Evolutionary conservation across 768 basidiomycete species (phyloP).

Genomic region (Kwoniella dejecticola): DNA sequence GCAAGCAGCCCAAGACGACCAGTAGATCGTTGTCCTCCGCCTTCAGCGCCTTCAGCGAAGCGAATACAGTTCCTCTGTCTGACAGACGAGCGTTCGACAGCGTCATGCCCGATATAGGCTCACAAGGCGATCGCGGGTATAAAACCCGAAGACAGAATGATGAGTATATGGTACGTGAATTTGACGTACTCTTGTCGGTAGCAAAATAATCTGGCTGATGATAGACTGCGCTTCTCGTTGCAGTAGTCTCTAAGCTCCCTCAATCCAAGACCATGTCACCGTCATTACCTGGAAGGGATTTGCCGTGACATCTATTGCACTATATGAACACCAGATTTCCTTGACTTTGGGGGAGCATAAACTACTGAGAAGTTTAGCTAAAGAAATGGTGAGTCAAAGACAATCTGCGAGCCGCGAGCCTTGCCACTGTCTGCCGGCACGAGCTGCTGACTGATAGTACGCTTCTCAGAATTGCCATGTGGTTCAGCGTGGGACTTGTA

Average conservation of each 20-base stretch:
- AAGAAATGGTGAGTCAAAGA: slow-evolving; percentile 13
- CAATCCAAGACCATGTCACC: slow-evolving; percentile 11
- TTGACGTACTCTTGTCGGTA: not conserved
- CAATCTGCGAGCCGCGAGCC: not conserved
- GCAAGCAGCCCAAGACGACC: not conserved
- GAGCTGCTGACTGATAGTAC: not conserved
- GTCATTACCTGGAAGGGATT: slow-evolving; percentile 10
- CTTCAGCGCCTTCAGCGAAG: not conserved
- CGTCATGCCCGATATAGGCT: not conserved
- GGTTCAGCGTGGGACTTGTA: not conserved
- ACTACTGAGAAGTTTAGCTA: not conserved
- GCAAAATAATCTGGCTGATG: not conserved
- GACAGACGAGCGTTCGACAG: not conserved
- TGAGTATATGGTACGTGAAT: not conserved
- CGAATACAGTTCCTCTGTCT: not conserved
- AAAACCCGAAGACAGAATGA: not conserved
- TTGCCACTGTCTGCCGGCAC: not conserved
- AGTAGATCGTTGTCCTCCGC: not conserved
- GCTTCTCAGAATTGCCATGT: not conserved
- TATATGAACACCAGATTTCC: not conserved
- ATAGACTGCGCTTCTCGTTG: not conserved
- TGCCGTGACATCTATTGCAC: not conserved
- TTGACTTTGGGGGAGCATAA: not conserved
- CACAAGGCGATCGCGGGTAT: too few relatives aligned
- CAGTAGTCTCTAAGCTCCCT: slow-evolving; percentile 10